These are phyloP conservation scores for Sphaerulina vaccinii DNA, from an alignment of 2,329 filamentous ascomycete genomes.

Conservation along the genomic window DNA sequence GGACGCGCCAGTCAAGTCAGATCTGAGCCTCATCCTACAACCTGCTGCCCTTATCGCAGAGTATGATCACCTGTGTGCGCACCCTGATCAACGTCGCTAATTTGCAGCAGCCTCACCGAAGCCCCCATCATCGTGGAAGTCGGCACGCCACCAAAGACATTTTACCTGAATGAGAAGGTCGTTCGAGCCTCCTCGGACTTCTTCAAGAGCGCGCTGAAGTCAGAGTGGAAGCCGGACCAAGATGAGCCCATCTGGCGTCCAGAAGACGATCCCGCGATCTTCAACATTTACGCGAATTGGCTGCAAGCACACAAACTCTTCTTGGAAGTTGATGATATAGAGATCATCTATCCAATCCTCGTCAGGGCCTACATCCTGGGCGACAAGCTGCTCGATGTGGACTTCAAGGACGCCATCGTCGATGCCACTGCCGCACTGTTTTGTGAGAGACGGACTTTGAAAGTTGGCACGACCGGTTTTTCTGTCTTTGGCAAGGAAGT, in stretches of 20 bases:
- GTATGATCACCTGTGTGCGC: no score
- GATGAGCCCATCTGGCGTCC: background rate
- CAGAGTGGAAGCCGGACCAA: constrained; percentile 1
- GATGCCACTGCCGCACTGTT: no score
- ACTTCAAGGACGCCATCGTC: constrained; percentile 17
- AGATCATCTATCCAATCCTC: no score
- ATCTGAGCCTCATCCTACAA: no score
- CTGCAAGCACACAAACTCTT: background rate
- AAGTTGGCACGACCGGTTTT: no score
- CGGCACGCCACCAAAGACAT: constrained; percentile 1
- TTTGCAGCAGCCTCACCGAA: constrained; percentile 6
- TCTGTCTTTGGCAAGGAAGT: background rate
- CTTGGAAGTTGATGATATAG: background rate
- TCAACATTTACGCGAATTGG: constrained; percentile 6
- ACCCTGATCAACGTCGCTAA: background rate
- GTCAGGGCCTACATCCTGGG: constrained; percentile 9
- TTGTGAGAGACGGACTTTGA: no score
- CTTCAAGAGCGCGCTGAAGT: constrained; percentile 2
- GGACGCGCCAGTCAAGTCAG: no score
- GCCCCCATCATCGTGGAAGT: constrained; percentile 13
- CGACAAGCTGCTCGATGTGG: constrained; percentile 10
- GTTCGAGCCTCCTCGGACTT: constrained; percentile 3
- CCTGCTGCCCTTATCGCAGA: no score
- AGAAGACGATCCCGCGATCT: background rate
- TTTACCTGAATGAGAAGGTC: constrained; percentile 6